A percentile compares a stretch with the other conserved stretches of the same genome.
Evolutionary conservation across 2,329 filamentous ascomycete genomes (phyloP).

Genomic region (Cordyceps cateniannulata): DNA sequence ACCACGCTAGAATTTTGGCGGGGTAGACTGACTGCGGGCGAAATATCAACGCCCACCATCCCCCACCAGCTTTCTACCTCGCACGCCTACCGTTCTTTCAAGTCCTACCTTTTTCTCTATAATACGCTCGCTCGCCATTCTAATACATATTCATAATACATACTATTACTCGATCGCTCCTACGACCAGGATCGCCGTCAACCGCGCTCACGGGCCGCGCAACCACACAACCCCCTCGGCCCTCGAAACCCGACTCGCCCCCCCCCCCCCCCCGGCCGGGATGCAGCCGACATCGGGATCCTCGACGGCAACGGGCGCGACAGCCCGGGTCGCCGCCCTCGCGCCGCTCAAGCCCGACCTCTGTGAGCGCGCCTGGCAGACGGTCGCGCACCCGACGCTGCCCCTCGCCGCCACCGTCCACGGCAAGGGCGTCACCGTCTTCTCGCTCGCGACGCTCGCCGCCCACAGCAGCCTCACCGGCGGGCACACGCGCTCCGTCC

Average conservation of each 20-base stretch:
- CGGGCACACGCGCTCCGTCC: slow-evolving; percentile 86
- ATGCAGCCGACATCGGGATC: slow-evolving; percentile 15
- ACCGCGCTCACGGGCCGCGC: not conserved
- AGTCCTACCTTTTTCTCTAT: not conserved
- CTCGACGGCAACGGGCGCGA: slow-evolving; percentile 14
- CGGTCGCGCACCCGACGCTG: slow-evolving; percentile 75
- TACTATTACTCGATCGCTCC: too few species aligned
- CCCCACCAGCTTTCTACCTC: too few species aligned
- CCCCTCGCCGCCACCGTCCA: slow-evolving; percentile 86
- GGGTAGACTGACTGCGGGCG: not conserved
- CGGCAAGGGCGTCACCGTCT: slow-evolving; percentile 80
- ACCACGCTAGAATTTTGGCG: not conserved
- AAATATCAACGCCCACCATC: not conserved
- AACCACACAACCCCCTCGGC: not conserved
- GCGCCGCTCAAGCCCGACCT: slow-evolving; percentile 49
- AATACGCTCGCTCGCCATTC: not conserved
- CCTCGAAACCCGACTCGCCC: not conserved
- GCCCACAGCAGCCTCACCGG: slow-evolving; percentile 75
- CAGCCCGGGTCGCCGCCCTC: slow-evolving; percentile 36
- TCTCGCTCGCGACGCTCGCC: slow-evolving; percentile 75
- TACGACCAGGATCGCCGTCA: not conserved
- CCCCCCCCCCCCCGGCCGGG: not conserved
- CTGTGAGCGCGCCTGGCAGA: slow-evolving; percentile 75
- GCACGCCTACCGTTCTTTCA: too few species aligned
- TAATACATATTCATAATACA: not conserved